Evolutionary conservation across 352 stramenopile species (phyloP), one percentile per base, ranked within the genome.

Genomic region (Pythium dissimile): DNA sequence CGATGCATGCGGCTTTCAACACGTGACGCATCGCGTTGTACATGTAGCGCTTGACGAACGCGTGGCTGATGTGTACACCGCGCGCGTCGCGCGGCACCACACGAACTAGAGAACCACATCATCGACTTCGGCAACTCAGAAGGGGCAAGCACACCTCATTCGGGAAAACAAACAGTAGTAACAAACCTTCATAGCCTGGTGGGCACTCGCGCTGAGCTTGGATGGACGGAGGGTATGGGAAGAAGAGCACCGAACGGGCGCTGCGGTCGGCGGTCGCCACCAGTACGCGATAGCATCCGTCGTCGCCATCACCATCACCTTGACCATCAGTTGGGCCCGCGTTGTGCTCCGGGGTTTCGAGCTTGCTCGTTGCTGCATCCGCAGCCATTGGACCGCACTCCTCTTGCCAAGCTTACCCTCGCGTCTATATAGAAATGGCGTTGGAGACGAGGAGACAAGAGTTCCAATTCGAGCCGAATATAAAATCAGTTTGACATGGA

Each of bases 21-120:
- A 72, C 66, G 20, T 88, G 73, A 7, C 70, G 62, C 49, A 92
- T 84, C 5, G 79, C 82, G 34, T 89, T 89, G 59, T 89, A 92
- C 71, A 89, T 81, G 64, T 84, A 92, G 1, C 82, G 71, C 51
- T 85, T 86, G 7, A 76, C 84, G n/a, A 71, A 76, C 7, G 73
- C 60, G n/a, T 86, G 88, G 1, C 64, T 67, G 15, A 89, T 60
- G 6, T 70, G 67, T 24, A 80, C 12, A 18, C 61, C 64, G 15
- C 54, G 42, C 5, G 16, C 46, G 16, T 49, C 46, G 4, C 81
- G 34, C 38, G 77, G 56, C 5, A 59, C 30, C 6, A 41, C 38
- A n/a, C 48, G 72, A 18, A 86, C 73, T 85, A 37, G 42, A 6
- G 9, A 24, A 16, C 42, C 8, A 20, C 24, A 11, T 28, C 2